Conservation (phyloP, 75 land plant species). For the Sequoiadendron giganteum region DNA sequence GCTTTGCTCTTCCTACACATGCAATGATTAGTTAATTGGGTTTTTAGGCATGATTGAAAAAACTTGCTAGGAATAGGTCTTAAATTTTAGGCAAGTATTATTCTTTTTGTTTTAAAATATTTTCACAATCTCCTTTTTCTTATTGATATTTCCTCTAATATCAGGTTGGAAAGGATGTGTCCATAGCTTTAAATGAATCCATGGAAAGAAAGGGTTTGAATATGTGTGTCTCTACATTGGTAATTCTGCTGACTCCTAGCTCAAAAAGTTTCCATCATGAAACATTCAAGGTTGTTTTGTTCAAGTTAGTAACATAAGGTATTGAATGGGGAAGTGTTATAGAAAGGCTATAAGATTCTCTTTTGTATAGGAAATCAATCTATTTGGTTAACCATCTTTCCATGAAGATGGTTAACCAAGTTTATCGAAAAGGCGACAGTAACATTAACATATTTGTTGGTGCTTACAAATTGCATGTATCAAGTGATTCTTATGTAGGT, state of each 20-base stretch:
- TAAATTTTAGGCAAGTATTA: background rate
- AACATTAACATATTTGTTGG: background rate
- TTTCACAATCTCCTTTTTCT: background rate
- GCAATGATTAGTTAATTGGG: background rate
- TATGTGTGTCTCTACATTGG: constrained; percentile 55
- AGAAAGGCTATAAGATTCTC: background rate
- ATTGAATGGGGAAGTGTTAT: background rate
- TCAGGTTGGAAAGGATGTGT: constrained; percentile 54
- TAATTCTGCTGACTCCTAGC: constrained; percentile 9
- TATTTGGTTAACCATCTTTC: background rate
- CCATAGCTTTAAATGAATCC: constrained; percentile 45
- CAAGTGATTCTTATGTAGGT: background rate
- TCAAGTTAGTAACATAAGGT: background rate
- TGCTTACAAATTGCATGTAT: background rate
- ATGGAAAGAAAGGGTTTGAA: constrained; percentile 48
- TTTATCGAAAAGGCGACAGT: too few species aligned
- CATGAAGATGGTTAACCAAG: background rate
- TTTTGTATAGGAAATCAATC: background rate
- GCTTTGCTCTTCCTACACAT: background rate
- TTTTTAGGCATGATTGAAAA: background rate
- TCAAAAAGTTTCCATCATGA: background rate
- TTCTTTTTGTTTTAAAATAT: background rate
- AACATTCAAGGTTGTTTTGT: background rate
- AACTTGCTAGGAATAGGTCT: background rate
- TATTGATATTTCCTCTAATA: background rate